Evolutionary conservation across 78 protist genomes (phyloP).

Genomic region (Dictyostelium citrinum): DNA sequence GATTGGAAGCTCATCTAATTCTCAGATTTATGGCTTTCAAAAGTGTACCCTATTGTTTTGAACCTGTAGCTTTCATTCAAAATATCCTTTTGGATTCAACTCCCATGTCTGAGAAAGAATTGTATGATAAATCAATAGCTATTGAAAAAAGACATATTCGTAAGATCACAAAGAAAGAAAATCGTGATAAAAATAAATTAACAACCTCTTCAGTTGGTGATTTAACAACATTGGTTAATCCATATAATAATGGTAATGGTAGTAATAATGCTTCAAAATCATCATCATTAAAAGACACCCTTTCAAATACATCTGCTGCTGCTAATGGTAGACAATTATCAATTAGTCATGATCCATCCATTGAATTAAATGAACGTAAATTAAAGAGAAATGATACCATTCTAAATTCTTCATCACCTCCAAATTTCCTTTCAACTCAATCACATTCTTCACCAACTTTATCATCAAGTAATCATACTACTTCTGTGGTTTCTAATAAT

Average conservation of each 20-base stretch:
- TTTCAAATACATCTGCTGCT: neutral
- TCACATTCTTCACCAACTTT: neutral
- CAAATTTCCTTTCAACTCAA: slow-evolving; percentile 11
- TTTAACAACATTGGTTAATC: neutral
- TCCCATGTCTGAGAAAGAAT: slow-evolving; percentile 29
- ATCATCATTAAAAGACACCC: neutral
- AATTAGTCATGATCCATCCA: neutral
- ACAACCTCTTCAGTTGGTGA: slow-evolving; percentile 20
- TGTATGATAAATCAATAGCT: slow-evolving; percentile 37
- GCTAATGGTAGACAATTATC: neutral
- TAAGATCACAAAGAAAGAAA: slow-evolving; percentile 36
- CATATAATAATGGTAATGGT: neutral
- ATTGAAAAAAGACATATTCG: slow-evolving; percentile 69
- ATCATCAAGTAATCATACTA: neutral
- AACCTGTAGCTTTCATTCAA: slow-evolving; percentile 69
- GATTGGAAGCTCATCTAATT: slow-evolving; percentile 51
- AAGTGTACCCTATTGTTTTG: slow-evolving; percentile 38
- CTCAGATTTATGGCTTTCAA: slow-evolving; percentile 11
- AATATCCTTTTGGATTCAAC: slow-evolving; percentile 15
- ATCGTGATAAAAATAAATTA: slow-evolving; percentile 25
- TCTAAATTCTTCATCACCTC: slow-evolving; percentile 2
- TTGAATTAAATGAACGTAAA: slow-evolving; percentile 4
- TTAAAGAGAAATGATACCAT: slow-evolving; percentile 8
- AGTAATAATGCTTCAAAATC: neutral
- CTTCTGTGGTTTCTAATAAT: neutral